These are phyloP conservation scores for Tremella yokohamensis DNA, from an alignment of 768 basidiomycete species.

Conservation along the genomic window DNA sequence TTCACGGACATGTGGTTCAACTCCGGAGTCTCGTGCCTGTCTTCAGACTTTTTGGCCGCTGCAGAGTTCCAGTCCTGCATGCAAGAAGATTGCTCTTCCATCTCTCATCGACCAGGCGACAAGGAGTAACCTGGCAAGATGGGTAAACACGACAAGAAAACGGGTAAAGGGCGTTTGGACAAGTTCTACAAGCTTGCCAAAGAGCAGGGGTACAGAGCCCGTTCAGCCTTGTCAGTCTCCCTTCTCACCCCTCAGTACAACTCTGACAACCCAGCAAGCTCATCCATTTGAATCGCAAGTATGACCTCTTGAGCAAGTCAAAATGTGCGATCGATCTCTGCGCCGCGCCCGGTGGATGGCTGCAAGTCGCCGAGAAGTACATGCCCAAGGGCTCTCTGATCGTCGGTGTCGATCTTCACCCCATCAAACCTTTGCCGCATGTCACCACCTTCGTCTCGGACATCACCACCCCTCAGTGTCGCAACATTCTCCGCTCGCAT, in stretches of 20 bases:
- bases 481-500: constrained; percentile 76
- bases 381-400: constrained; percentile 92
- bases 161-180: constrained; percentile 86
- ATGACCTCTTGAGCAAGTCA: constrained; percentile 72
- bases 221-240: constrained; percentile 66
- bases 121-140: constrained; percentile 23
- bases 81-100: background rate
- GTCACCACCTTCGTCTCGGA: constrained; percentile 88
- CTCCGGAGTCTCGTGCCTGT: background rate
- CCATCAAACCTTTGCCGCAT: constrained; percentile 92
- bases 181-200: constrained; percentile 97
- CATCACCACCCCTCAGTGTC: constrained; percentile 88
- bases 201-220: constrained; percentile 98
- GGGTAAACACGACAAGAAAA: constrained; percentile 52
- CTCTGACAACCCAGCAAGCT: constrained; percentile 61
- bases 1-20: background rate
- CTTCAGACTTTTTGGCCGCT: background rate
- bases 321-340: constrained; percentile 97
- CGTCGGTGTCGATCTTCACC: constrained; percentile 90
- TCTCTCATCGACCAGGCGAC: background rate
- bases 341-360: constrained; percentile 98
- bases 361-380: constrained; percentile 96
- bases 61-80: background rate
- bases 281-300: constrained; percentile 98
- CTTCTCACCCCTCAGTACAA: background rate